Percentiles rank a stretch among this genome's conserved stretches.
phyloP scores from a whole-genome alignment of 768 basidiomycete species.

The Hericium alpestre region DNA sequence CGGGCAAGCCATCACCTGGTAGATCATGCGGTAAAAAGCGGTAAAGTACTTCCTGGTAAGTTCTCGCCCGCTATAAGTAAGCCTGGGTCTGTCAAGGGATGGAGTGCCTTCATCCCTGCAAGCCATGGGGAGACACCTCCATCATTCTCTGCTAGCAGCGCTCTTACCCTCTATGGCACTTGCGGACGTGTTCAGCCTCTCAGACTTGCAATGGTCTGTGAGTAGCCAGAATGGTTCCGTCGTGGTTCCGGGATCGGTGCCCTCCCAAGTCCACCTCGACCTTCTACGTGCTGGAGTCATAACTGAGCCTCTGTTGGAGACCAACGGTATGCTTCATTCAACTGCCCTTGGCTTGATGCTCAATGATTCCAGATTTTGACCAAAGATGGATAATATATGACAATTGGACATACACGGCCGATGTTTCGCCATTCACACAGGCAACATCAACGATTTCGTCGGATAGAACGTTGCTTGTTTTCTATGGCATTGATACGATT shows the following conservation, averaged over 20 bases:
- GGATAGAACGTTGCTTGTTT: slow-evolving; percentile 34
- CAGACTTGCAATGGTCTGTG: slow-evolving; percentile 40
- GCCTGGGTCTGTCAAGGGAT: too few species aligned
- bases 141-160: neutral
- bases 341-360: too few species aligned
- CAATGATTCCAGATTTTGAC: slow-evolving; percentile 32
- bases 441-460: slow-evolving; percentile 13
- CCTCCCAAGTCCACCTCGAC: slow-evolving; percentile 47
- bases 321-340: slow-evolving; percentile 32
- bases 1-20: too few species aligned
- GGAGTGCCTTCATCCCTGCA: neutral
- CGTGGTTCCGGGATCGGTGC: slow-evolving; percentile 38
- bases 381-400: slow-evolving; percentile 47
- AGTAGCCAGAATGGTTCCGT: slow-evolving; percentile 44
- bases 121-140: neutral
- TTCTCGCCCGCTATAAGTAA: too few species aligned
- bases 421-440: slow-evolving; percentile 33
- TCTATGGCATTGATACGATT: slow-evolving; percentile 48
- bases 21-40: too few species aligned
- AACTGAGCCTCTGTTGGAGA: slow-evolving; percentile 40
- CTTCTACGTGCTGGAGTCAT: slow-evolving; percentile 41
- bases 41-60: too few species aligned
- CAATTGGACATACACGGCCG: slow-evolving; percentile 51
- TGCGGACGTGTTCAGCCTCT: slow-evolving; percentile 30
- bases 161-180: slow-evolving; percentile 9